Evolutionary conservation across 2,329 filamentous ascomycete species (phyloP), one percentile per base, ranked within the genome.

Genomic region (Alternaria novae-zelandiae): DNA sequence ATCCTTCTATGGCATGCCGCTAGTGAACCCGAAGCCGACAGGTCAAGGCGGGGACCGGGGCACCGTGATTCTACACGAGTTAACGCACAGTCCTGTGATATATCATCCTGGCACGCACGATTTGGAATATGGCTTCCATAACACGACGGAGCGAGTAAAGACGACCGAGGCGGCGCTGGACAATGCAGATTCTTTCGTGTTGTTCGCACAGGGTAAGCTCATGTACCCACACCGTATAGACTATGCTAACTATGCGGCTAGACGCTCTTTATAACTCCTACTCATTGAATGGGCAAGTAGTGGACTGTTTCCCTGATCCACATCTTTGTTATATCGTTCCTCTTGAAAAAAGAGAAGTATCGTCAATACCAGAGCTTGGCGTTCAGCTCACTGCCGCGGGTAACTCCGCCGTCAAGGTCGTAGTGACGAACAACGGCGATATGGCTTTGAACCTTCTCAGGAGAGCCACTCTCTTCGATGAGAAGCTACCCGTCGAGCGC

Each of bases 371-470:
- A 8, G 30, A 4, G 30, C 54, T 78, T 57, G 70, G 68, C 47
- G 73, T 75, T 63, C 78, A 83, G 71, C 81, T 87, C 59, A 78
- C 84, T 74, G 79, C 83, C 69, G 74, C 82, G 21, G 83, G 83
- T 61, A 87, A 87, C 78, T 83, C 85, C n/a, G 81, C 80, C 57
- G 81, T 88, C 67, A 86, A 86, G 78, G 84, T 85, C 28, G 77
- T 79, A 49, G 80, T 88, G 63, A 86, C 83, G 67, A 88, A 88
- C 81, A 85, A 79, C 30, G 86, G 85, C 49, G 79, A 79, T 49
- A 79, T 77, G 50, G 80, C 80, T 60, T 73, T 88, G 65, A 86
- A 86, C 75, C 72, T 88, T 25, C 78, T 88, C 65, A 87, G 83
- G 79, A 81, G 82, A 46, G 86, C 86, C 32, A 86, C 83, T 56